Evolutionary conservation across 2,329 filamentous ascomycete species (phyloP).

Genomic region (Epicoccum nigrum): DNA sequence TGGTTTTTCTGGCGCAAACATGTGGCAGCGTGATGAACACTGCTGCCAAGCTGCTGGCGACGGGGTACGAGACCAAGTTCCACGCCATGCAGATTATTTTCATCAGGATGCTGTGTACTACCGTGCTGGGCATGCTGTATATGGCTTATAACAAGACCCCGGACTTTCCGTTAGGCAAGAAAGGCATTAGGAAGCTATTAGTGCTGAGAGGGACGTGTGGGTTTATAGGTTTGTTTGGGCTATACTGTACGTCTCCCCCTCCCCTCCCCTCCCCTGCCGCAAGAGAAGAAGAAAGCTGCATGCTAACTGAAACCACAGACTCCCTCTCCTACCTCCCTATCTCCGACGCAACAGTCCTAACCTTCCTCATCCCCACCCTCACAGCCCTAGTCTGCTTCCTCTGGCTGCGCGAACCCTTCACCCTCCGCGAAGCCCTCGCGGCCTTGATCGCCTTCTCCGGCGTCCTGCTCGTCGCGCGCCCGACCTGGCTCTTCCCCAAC

Average conservation of each 20-base stretch:
- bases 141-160: constrained; percentile 67
- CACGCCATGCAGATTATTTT: constrained; percentile 68
- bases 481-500: constrained; percentile 59
- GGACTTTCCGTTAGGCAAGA: constrained; percentile 31
- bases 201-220: constrained; percentile 32
- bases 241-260: constrained; percentile 41
- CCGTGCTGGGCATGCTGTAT: constrained; percentile 68
- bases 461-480: constrained; percentile 80
- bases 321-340: constrained; percentile 77
- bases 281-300: too few species aligned
- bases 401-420: constrained; percentile 75
- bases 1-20: constrained; percentile 49
- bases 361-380: constrained; percentile 79
- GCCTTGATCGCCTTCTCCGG: constrained; percentile 75
- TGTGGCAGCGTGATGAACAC: constrained; percentile 37
- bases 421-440: constrained; percentile 75
- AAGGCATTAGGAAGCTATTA: constrained; percentile 26
- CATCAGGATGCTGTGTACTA: constrained; percentile 75
- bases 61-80: constrained; percentile 34
- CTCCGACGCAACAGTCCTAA: constrained; percentile 84
- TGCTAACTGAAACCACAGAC: constrained; percentile 44
- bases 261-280: constrained; percentile 30
- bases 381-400: constrained; percentile 80
- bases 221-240: constrained; percentile 36
- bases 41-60: constrained; percentile 32